These are phyloP conservation scores for Annulohypoxylon moriforme DNA, from an alignment of 495 filamentous ascomycete species.

Conservation along the genomic window DNA sequence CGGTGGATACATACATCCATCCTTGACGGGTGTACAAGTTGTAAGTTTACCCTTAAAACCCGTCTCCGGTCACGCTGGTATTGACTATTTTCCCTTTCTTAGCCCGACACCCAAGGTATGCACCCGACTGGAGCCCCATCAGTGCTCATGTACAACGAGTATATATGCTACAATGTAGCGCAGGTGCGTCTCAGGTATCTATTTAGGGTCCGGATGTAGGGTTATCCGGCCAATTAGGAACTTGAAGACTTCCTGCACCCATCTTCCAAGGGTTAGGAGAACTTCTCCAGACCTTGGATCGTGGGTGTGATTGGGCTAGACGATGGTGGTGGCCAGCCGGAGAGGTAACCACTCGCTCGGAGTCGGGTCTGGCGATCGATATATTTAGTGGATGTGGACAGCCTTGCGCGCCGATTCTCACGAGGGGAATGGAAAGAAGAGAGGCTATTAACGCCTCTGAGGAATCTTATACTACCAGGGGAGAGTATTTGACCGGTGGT, in stretches of 20 bases:
- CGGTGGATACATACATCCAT: conserved; percentile 69
- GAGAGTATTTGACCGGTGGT: no score
- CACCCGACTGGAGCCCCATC: conserved; percentile 44
- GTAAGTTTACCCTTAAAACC: conserved; percentile 42
- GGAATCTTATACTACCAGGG: no score
- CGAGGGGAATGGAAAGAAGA: no score
- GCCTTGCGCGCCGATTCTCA: no score
- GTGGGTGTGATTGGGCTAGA: no score
- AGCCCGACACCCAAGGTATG: conserved; percentile 57
- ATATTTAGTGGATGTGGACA: no score
- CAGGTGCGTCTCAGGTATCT: conserved; percentile 85
- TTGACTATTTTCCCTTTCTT: conserved; percentile 28
- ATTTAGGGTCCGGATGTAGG: conserved; percentile 70
- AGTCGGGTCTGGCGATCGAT: no score
- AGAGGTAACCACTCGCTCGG: no score
- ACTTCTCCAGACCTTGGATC: no score
- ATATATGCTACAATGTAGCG: conserved; percentile 81
- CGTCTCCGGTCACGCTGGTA: neutral
- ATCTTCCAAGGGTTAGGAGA: neutral
- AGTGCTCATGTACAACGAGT: conserved; percentile 71
- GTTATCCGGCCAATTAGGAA: neutral
- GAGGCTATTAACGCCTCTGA: no score
- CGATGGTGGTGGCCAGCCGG: no score
- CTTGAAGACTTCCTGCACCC: neutral
- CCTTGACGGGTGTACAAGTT: conserved; percentile 74